A percentile compares a stretch with the other conserved stretches of the same genome.
Evolutionary conservation across 139 green algal species (phyloP).

Genomic region (Desmodesmus armatus): DNA sequence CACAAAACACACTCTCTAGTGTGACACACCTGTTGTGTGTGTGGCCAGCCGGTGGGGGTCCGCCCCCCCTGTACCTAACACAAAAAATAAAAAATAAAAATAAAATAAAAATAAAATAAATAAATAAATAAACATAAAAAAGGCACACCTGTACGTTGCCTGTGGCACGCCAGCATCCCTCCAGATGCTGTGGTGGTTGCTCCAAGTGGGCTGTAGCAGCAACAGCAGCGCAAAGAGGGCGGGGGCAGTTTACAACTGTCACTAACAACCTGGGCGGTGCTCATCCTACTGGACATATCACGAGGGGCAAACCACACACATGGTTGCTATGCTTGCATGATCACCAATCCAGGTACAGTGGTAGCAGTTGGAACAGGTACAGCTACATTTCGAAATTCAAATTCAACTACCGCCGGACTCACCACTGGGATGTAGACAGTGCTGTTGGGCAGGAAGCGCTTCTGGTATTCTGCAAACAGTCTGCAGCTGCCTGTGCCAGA

Average conservation of each 20-base stretch:
- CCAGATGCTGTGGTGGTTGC: constrained; percentile 90
- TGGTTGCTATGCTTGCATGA: constrained; percentile 9
- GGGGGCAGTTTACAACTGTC: too few species aligned
- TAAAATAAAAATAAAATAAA: not conserved
- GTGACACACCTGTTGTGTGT: too few species aligned
- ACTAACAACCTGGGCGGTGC: too few species aligned
- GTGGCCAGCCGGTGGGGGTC: too few species aligned
- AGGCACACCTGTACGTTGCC: constrained; percentile 33
- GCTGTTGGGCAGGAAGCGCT: constrained; percentile 52
- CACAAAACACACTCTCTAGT: too few species aligned
- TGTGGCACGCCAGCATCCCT: constrained; percentile 63
- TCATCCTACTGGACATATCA: not conserved
- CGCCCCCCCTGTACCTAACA: too few species aligned
- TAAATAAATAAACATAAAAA: not conserved
- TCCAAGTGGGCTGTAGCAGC: constrained; percentile 77
- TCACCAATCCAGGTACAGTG: too few species aligned
- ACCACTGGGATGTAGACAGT: constrained; percentile 25
- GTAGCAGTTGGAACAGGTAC: too few species aligned
- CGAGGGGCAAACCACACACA: too few species aligned
- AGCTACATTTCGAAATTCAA: constrained; percentile 30
- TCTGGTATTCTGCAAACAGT: constrained; percentile 91
- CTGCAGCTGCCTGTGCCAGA: constrained; percentile 87
- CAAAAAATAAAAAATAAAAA: too few species aligned
- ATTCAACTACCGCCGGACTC: constrained; percentile 48
- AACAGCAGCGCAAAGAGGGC: too few species aligned